Evolutionary conservation across 2,329 filamentous ascomycete genomes (phyloP), one percentile per base, ranked within the genome.

Genomic region (Aspergillus costaricaensis): DNA sequence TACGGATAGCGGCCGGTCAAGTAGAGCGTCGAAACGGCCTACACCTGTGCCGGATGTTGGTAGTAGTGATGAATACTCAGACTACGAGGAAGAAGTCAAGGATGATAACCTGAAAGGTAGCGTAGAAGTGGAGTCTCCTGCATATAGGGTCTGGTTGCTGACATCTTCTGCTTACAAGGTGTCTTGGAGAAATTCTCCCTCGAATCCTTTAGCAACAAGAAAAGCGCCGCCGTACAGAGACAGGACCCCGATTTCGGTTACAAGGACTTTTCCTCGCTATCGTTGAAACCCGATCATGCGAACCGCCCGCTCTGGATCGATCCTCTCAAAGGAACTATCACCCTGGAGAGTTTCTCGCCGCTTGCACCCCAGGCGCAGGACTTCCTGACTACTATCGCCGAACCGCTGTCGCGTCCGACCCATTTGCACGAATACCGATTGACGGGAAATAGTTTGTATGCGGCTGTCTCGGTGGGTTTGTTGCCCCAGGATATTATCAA

Each of bases 271-370:
- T 93, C 91, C 52, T 90, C 89, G 66, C 83, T 96, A 39, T 82
- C 86, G 39, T 81, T 97, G 66, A 98, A 97, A 77, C 86, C 89
- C 3, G 94, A 98, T 75, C 92, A 96, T 79, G 86, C 88, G 64
- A 92, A 93, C 71, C 88, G 95, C 15, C 95, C 95, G 15, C 83
- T 98, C 61, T 98, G 92, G 91, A 95, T 99, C 68, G 92, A 97
- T 74, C 91, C 92, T 2, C 82, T 89, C 50, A 91, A 90, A 72
- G 92, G 91, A 38, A 88, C 89, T 65, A 95, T 98, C 72, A 95
- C 96, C 30, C 83, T 98, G 47, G 94, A 99, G 81, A 96, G 92
- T 68, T 98, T 97, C 80, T 94, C 91, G 55, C 91, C 93, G 2
- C 82, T 95, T 59, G 92, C 94, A 59, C 85, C 89, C 59, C 89